A percentile compares a stretch with the other conserved stretches of the same genome.
These are phyloP conservation scores for Exserohilum turcica DNA, from an alignment of 2,329 filamentous ascomycete species.

Conservation along the genomic window DNA sequence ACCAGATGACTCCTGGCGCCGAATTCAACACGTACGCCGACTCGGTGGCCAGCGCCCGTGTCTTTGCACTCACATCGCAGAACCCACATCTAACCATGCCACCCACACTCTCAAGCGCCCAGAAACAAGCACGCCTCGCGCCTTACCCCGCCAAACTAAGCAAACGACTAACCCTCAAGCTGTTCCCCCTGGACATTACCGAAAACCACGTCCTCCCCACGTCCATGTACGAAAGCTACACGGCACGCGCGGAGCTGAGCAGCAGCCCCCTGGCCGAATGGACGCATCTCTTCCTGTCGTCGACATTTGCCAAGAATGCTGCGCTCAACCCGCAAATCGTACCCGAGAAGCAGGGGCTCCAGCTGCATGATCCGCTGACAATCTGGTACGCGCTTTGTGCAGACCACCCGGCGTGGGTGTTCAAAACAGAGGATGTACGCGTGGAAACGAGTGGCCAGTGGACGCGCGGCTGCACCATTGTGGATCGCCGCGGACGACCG, in stretches of 20 bases:
- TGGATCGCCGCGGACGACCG: conserved; percentile 70
- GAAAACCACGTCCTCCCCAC: conserved; percentile 51
- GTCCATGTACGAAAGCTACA: conserved; percentile 44
- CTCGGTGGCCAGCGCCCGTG: conserved; percentile 53
- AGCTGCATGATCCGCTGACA: conserved; percentile 55
- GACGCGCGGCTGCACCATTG: conserved; percentile 88
- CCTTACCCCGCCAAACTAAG: conserved; percentile 52
- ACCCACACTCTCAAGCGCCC: conserved; percentile 56
- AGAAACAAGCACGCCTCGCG: conserved; percentile 30
- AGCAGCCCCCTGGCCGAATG: conserved; percentile 54
- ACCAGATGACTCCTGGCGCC: conserved; percentile 72
- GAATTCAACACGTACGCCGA: conserved; percentile 98
- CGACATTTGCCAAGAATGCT: conserved; percentile 54
- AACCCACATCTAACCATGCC: conserved; percentile 82
- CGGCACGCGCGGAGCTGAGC: conserved; percentile 24
- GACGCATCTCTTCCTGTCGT: conserved; percentile 51
- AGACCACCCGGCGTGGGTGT: conserved; percentile 38
- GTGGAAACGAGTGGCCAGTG: conserved; percentile 92
- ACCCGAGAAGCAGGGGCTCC: conserved; percentile 45
- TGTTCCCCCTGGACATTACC: conserved; percentile 58
- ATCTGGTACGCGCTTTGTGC: conserved; percentile 45
- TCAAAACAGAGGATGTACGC: conserved; percentile 73
- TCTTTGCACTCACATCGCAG: conserved; percentile 56
- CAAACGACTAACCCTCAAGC: conserved; percentile 50
- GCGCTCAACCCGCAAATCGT: conserved; percentile 42